These are phyloP conservation scores for Colletotrichum scovillei DNA, from an alignment of 2,329 filamentous ascomycete genomes.

Conservation along the genomic window DNA sequence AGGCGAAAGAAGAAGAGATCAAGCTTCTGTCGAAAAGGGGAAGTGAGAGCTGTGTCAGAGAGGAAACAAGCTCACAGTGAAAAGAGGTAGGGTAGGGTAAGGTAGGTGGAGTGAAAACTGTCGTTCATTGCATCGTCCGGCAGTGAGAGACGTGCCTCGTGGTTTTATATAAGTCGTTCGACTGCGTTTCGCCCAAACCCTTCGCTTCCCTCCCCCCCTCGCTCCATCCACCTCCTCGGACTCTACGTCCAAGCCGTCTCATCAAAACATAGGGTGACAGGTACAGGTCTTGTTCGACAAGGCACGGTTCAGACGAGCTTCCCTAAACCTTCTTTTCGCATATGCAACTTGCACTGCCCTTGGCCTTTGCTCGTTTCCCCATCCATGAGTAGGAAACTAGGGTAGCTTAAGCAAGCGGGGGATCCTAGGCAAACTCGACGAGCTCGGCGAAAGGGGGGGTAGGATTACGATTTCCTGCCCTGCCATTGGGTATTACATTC, in stretches of 20 bases:
- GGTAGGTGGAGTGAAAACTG: background rate
- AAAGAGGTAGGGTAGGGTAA: background rate
- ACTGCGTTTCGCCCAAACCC: no score
- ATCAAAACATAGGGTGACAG: background rate
- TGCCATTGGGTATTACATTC: background rate
- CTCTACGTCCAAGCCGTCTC: background rate
- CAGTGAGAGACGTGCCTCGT: background rate
- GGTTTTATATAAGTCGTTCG: background rate
- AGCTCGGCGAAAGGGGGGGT: background rate
- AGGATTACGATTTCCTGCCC: background rate
- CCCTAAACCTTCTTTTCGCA: background rate
- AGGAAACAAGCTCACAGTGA: background rate
- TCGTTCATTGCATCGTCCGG: no score
- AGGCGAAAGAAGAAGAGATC: background rate
- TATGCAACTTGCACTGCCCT: background rate
- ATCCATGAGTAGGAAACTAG: no score
- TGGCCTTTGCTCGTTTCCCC: background rate
- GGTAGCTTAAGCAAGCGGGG: background rate
- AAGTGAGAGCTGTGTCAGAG: background rate
- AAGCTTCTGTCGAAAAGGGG: background rate
- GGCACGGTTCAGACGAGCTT: background rate
- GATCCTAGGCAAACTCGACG: background rate
- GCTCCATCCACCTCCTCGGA: background rate
- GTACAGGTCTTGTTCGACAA: background rate
- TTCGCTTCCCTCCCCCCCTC: no score